Base-by-base conservation (phyloP, 73 alveolate genomes). In the Strombidium stylifer region DNA sequence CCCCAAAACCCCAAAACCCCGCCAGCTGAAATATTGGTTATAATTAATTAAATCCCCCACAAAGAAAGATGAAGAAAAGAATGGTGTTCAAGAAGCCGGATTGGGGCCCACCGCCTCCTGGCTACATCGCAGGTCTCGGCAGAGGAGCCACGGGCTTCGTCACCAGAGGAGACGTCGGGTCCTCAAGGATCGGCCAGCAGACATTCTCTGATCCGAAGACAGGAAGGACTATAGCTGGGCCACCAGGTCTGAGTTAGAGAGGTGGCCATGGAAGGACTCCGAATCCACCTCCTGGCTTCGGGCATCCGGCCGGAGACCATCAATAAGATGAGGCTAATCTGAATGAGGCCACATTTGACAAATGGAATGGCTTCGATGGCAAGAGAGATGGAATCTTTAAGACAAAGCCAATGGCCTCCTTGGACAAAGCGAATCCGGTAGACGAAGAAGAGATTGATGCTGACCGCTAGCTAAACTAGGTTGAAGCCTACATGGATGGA, bases 61-160 rank as follows among this genome's bases (percentile, higher is more conserved):
- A n/a, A n/a, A n/a, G n/a, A n/a, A n/a, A n/a, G n/a, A n/a, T n/a
- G n/a, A n/a, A n/a, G 23, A 34, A 35, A 3, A 42, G 40, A 44
- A 64, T 64, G 78, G 78, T 47, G 16, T 64, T 64, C 45, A 72
- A 46, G 40, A 59, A 69, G 49, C 92, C 92, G 15, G 64, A 81
- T 55, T 86, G 76, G 57, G 96, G 96, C 18, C 83, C 84, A 36
- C 82, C 87, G 14, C 96, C 96, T 14, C 79, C 82, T 16, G 80
- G 80, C 47, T 86, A 86, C 46, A 73, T 81, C 14, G 86, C 96
- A n/a, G 96, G 96, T 30, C 77, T 79, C 44, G 92, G 92, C 5
- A 72, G 96, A 73, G 96, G 92, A 16, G 92, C 92, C 19, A 78
- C 76, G 24, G 96, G 96, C 25, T 86, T 81, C 65, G 80, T 84